Base-by-base conservation (phyloP, 768 basidiomycete genomes). In the Trametes meyenii region DNA sequence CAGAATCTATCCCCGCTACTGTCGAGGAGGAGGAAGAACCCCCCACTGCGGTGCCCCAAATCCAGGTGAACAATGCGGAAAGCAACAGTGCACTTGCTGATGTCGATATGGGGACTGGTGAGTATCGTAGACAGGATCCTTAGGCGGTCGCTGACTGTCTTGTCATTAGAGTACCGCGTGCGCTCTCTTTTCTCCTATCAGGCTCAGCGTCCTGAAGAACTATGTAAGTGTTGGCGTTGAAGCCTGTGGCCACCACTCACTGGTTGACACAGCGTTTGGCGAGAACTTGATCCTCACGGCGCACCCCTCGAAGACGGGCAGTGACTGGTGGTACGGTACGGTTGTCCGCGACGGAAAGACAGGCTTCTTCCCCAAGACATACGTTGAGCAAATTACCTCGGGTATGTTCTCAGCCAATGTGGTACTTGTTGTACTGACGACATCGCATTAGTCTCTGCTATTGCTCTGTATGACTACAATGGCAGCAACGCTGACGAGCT, bases 321-420 rank as follows among this genome's bases (percentile, higher is more conserved):
- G 90, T 40, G 92, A 94, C 63, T 98, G 97, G 97, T 96, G 94
- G 92, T 92, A 90, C 71, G 95, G 94, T 26, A 90, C 80, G 4
- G 72, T 83, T 16, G 75, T 87, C 35, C 84, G 79, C 56, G 83
- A 79, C 54, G 87, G 89, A 19, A 85, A 83, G 69, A 79, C 83
- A 36, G 97, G 97, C 1, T 86, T 96, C 77, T 93, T 98, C 85
- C 96, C 96, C 0, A 87, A 88, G 71, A 86, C 87, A 2, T 98
- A 96, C 68, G 89, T 96, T 12, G 85, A 92, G 66, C 82, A 83
- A 67, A 74, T 94, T 33, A 79, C 85, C 39, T 74, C 82, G 62
- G 78, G 95, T 94, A 75, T 66, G 89, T 76, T 52, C 17, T 49
- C 50, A 12, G 29, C 2, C 8, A 17, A 38, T 14, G 3, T 26